Percentiles rank a stretch among this genome's conserved stretches.
Conservation (phyloP, 257 asterid species). For the Knoxia roxburghii region DNA sequence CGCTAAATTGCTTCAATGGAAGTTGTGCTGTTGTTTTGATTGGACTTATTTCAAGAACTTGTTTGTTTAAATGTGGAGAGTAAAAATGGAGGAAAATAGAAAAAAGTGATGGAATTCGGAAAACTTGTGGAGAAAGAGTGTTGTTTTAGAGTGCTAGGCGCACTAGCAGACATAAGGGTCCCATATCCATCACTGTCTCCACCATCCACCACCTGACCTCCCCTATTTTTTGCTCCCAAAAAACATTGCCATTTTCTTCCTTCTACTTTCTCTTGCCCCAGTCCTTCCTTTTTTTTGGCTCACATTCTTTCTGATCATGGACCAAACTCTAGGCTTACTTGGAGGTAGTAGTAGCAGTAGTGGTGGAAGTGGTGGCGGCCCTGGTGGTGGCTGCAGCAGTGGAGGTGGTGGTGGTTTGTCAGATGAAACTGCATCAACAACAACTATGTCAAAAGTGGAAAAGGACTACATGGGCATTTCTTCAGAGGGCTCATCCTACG, state of each 20-base stretch:
- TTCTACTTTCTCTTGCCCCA: background rate
- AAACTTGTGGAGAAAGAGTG: constrained; percentile 32
- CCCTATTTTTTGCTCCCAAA: constrained; percentile 10
- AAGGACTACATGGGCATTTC: constrained; percentile 19
- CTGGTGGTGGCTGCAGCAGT: background rate
- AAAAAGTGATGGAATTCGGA: constrained; percentile 10
- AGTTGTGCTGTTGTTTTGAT: background rate
- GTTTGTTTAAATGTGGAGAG: background rate
- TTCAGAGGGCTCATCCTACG: constrained; percentile 25
- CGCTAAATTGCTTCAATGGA: background rate
- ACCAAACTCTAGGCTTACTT: constrained; percentile 39
- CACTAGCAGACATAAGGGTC: constrained; percentile 70
- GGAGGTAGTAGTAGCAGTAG: constrained; percentile 17
- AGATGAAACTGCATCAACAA: constrained; percentile 7
- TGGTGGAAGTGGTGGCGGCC: background rate
- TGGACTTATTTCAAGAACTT: background rate
- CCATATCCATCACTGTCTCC: constrained; percentile 54
- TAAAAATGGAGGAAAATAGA: background rate
- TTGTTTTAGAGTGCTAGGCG: constrained; percentile 35
- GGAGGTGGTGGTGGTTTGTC: constrained; percentile 10
- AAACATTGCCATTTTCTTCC: constrained; percentile 9
- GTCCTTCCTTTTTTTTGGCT: background rate
- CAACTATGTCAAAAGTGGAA: constrained; percentile 15
- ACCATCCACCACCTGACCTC: constrained; percentile 34
- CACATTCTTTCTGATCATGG: constrained; percentile 39